Conservation (phyloP, 805 yeast species). For the Yamadazyma scolyti region DNA sequence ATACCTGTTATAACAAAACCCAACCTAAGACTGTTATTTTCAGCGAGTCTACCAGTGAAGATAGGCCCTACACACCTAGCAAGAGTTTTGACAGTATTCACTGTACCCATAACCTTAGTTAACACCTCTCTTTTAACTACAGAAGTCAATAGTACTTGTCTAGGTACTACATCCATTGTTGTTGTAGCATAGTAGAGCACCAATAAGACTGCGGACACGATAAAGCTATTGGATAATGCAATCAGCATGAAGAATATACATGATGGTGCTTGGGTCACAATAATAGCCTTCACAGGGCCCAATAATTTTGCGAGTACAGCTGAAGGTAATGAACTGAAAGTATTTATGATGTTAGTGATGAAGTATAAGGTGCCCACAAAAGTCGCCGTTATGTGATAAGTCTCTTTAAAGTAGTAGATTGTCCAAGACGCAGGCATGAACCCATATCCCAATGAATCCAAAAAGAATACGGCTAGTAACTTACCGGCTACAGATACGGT, state of each 20-base stretch:
- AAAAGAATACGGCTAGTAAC: slow-evolving; percentile 61
- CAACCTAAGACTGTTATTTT: slow-evolving; percentile 38
- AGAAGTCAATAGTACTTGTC: slow-evolving; percentile 74
- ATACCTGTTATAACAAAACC: slow-evolving; percentile 54
- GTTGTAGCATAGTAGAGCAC: slow-evolving; percentile 58
- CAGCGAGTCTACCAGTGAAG: slow-evolving; percentile 73
- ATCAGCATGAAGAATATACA: slow-evolving; percentile 54
- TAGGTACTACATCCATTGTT: slow-evolving; percentile 89
- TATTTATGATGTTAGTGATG: slow-evolving; percentile 55
- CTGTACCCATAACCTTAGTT: slow-evolving; percentile 78
- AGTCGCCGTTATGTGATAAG: slow-evolving; percentile 52
- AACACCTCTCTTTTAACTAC: slow-evolving; percentile 61
- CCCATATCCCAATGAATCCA: slow-evolving; percentile 86
- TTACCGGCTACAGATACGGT: slow-evolving; percentile 22
- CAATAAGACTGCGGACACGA: slow-evolving; percentile 51
- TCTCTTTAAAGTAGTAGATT: slow-evolving; percentile 68
- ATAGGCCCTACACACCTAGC: slow-evolving; percentile 82
- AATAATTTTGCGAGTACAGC: slow-evolving; percentile 59
- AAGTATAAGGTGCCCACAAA: slow-evolving; percentile 68
- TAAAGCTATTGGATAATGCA: slow-evolving; percentile 18
- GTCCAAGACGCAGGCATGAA: slow-evolving; percentile 89
- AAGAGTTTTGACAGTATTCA: slow-evolving; percentile 80
- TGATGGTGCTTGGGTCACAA: slow-evolving; percentile 74
- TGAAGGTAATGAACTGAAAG: slow-evolving; percentile 73
- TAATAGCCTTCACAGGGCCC: slow-evolving; percentile 79